phyloP scores from a whole-genome alignment of 2,329 filamentous ascomycete species.

The Talaromyces marneffei region DNA sequence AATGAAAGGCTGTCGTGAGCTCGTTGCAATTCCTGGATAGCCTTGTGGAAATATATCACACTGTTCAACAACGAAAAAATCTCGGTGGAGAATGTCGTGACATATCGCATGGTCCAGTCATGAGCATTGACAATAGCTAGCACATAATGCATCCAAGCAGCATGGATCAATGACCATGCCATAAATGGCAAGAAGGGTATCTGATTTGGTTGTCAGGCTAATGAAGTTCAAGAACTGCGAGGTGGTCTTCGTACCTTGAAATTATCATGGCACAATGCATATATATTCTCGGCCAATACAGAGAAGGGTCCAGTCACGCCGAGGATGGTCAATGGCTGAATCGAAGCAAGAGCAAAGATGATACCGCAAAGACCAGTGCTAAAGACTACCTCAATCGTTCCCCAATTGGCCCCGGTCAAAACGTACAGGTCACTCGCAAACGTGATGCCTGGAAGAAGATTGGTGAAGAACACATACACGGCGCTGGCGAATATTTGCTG shows the following conservation, averaged over 20 bases:
- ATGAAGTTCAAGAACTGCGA: background rate
- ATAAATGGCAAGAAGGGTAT: constrained; percentile 61
- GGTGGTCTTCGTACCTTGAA: constrained; percentile 44
- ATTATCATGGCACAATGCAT: constrained; percentile 50
- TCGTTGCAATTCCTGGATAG: constrained; percentile 57
- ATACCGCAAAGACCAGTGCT: constrained; percentile 60
- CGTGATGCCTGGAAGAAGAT: constrained; percentile 60
- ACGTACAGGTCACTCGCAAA: constrained; percentile 61
- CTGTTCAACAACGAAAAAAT: constrained; percentile 63
- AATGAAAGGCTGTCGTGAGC: constrained; percentile 53
- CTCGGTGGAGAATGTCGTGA: constrained; percentile 61
- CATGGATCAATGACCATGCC: constrained; percentile 62
- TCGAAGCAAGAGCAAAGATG: constrained; percentile 57
- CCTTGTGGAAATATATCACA: constrained; percentile 64
- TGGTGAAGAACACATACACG: constrained; percentile 63
- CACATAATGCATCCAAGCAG: constrained; percentile 60
- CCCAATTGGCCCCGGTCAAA: constrained; percentile 58
- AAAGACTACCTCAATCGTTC: constrained; percentile 62
- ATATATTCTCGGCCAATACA: constrained; percentile 62
- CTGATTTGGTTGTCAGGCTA: constrained; percentile 23
- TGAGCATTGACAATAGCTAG: constrained; percentile 62
- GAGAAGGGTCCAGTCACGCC: constrained; percentile 63
- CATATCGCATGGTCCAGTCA: constrained; percentile 66
- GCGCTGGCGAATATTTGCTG: constrained; percentile 59
- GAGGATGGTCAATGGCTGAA: constrained; percentile 60